Evolutionary conservation across 2,329 filamentous ascomycete genomes (phyloP), one percentile per base, ranked within the genome.

Genomic region (Fusarium secorum): DNA sequence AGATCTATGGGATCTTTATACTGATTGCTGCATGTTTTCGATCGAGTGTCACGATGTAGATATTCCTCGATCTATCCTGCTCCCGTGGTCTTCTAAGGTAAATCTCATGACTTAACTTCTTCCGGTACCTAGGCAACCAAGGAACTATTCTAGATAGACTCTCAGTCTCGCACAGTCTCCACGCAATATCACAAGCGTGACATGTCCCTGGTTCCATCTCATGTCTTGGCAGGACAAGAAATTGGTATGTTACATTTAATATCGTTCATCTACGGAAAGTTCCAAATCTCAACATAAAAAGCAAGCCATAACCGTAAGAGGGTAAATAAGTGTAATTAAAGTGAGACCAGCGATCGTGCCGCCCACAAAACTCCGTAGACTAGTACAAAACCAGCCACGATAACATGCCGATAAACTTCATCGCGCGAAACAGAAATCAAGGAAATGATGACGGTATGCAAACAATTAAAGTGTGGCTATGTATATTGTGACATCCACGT

Each of bases 61-160:
- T 35, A 4, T 1, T 26, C 8, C 13, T 30, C 13, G 14, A 38
- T 38, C 17, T 39, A 11, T 26, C 9, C 11, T 10, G 24, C 10
- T 38, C 24, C 13, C 3, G 3, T 30, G 10, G 4, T 13, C 24
- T 26, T 14, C 1, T 9, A n/a, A 4, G 9, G 1, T 2, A 7
- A 5, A 17, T 22, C 11, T 18, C 9, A 8, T 30, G 3, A 17
- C 18, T 53, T n/a, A 11, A 14, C 10, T 30, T 17, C 9, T 39
- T 53, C 10, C 10, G 20, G 49, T 9, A 53, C 49, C n/a, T 7
- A 39, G 14, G 22, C 9, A 30, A 11, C 49, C 10, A 26, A 52
- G 24, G 11, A 38, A 28, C 3, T 17, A 39, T 6, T 11, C 20
- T 7, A 28, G 8, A 38, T 18, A 20, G 6, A n/a, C 33, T 38